Conservation (phyloP, 1,139 yeast species). For the Ogataea hybrid region DNA sequence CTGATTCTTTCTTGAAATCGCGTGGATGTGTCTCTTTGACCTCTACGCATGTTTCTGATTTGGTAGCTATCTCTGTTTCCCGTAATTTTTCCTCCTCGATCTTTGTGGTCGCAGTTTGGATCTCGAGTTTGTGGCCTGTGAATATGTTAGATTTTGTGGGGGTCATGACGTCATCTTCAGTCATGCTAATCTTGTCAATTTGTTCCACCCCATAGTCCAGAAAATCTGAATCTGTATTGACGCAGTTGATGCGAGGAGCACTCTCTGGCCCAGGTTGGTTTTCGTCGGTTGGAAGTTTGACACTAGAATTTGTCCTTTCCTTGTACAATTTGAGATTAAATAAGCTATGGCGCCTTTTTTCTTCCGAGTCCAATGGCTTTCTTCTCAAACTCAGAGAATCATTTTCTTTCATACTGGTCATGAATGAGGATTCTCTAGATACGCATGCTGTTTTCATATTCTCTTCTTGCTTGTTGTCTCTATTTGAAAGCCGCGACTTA, state of each 20-base stretch:
- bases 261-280: neutral
- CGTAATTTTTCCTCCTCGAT: too few relatives aligned
- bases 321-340: constrained; percentile 14
- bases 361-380: constrained; percentile 4
- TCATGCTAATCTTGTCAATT: constrained; percentile 5
- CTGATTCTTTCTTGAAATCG: constrained; percentile 3
- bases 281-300: neutral
- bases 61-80: too few relatives aligned
- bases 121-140: neutral
- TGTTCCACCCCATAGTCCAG: constrained; percentile 10
- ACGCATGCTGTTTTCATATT: neutral
- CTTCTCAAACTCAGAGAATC: constrained; percentile 9
- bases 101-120: neutral
- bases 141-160: neutral
- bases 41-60: neutral
- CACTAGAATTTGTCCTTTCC: constrained; percentile 4
- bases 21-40: neutral
- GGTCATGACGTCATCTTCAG: constrained; percentile 2
- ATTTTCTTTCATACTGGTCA: constrained; percentile 12
- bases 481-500: constrained; percentile 19
- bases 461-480: constrained; percentile 11
- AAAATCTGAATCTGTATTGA: constrained; percentile 6
- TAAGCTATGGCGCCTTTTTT: constrained; percentile 12
- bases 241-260: constrained; percentile 15
- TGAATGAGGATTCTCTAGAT: neutral